phyloP scores from a whole-genome alignment of 352 stramenopile species.

The Peronosclerospora sorghi region DNA sequence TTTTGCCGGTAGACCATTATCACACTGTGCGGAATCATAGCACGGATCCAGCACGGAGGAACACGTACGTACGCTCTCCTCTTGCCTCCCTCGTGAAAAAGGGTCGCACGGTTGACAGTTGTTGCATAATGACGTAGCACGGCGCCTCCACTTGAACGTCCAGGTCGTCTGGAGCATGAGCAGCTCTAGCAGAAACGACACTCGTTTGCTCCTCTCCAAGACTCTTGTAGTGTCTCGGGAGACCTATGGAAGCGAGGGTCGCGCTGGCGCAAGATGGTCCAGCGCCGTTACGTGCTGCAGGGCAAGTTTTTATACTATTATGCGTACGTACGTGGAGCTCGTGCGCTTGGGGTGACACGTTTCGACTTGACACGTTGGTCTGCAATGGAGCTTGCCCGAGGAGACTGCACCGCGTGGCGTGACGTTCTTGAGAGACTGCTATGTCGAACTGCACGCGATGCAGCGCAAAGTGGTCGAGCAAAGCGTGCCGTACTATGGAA shows the following conservation, averaged over 20 bases:
- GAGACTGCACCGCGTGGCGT: slow-evolving; percentile 63
- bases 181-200: slow-evolving; percentile 25
- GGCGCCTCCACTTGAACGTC: slow-evolving; percentile 4
- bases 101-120: too few relatives aligned
- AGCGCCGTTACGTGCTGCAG: slow-evolving; percentile 75
- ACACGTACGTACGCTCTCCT: too few relatives aligned
- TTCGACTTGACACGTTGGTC: too few relatives aligned
- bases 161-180: neutral
- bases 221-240: slow-evolving; percentile 33
- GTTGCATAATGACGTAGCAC: slow-evolving; percentile 3
- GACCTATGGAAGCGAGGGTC: slow-evolving; percentile 71
- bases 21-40: slow-evolving; percentile 7
- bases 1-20: slow-evolving; percentile 60
- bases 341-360: too few relatives aligned
- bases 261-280: slow-evolving; percentile 80
- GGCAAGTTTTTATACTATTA: slow-evolving; percentile 87
- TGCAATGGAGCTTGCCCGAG: slow-evolving; percentile 46
- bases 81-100: too few relatives aligned
- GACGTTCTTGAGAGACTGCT: slow-evolving; percentile 73
- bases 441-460: slow-evolving; percentile 43
- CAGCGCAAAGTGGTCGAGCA: slow-evolving; percentile 67
- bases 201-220: slow-evolving; percentile 39
- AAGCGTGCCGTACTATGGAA: slow-evolving; percentile 70
- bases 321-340: slow-evolving; percentile 28
- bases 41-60: slow-evolving; percentile 3